Conservation (phyloP, 2,329 filamentous ascomycete species). For the Microdochium nivale region DNA sequence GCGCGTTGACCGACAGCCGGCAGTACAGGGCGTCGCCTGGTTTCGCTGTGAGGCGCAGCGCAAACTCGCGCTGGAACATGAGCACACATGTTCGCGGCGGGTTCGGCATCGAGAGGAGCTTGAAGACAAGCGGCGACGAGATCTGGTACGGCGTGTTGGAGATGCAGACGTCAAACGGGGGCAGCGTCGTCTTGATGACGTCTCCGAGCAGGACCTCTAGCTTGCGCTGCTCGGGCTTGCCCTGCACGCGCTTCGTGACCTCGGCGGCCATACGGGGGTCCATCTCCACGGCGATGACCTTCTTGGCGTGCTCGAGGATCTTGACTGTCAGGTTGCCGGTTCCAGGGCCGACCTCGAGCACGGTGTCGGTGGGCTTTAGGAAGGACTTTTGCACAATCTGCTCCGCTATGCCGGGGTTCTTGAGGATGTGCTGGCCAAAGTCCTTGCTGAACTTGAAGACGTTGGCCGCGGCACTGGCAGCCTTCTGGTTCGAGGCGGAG, state of each 20-base stretch:
- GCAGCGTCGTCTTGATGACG: constrained; percentile 77
- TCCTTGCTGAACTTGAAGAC: constrained; percentile 94
- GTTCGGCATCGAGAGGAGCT: constrained; percentile 73
- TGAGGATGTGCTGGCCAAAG: constrained; percentile 84
- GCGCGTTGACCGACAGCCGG: constrained; percentile 83
- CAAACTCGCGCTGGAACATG: constrained; percentile 96
- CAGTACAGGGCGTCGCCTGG: constrained; percentile 86
- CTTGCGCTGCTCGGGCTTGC: constrained; percentile 73
- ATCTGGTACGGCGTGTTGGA: constrained; percentile 70
- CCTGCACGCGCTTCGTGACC: constrained; percentile 88
- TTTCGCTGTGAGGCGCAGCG: constrained; percentile 77
- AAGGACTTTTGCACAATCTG: constrained; percentile 71
- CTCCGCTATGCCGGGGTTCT: constrained; percentile 73
- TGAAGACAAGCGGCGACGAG: constrained; percentile 84
- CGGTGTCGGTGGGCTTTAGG: constrained; percentile 81
- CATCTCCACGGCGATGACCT: constrained; percentile 76
- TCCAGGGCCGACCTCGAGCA: constrained; percentile 80
- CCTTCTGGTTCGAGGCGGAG: constrained; percentile 13
- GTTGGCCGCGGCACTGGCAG: constrained; percentile 50
- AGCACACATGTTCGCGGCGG: constrained; percentile 79
- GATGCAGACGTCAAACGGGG: constrained; percentile 71
- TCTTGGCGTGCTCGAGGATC: constrained; percentile 77
- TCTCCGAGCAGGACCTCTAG: constrained; percentile 86
- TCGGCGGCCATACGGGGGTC: constrained; percentile 96
- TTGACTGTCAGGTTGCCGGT: constrained; percentile 79